phyloP scores from a whole-genome alignment of 2,329 filamentous ascomycete species.

The Emmonsiellopsis sp. region DNA sequence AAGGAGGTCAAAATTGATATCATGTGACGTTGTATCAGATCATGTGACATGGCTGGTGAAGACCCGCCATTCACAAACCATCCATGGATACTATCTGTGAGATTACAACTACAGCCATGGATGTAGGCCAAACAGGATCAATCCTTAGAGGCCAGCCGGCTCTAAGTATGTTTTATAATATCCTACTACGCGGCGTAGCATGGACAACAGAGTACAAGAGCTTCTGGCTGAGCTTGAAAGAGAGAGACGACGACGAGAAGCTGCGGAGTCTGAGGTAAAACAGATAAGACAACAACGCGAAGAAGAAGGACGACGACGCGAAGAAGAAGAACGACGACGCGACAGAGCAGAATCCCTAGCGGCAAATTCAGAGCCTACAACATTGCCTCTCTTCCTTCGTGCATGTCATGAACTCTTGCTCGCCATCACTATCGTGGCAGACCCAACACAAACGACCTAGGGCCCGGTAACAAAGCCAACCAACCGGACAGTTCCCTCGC shows the following conservation, averaged over 20 bases:
- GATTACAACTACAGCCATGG: too few relatives aligned
- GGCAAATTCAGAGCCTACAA: slow-evolving; percentile 3
- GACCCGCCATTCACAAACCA: too few relatives aligned
- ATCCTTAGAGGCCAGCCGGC: too few relatives aligned
- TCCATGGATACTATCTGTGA: too few relatives aligned
- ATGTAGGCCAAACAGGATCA: too few relatives aligned
- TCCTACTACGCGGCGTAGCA: not conserved
- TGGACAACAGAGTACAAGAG: slow-evolving; percentile 1
- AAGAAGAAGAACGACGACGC: not conserved
- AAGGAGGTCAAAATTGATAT: too few relatives aligned
- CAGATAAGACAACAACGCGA: slow-evolving; percentile 13
- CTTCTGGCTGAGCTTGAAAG: slow-evolving; percentile 2
- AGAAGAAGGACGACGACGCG: not conserved
- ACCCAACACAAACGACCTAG: slow-evolving; percentile 9
- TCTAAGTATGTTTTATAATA: too few relatives aligned
- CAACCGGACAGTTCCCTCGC: slow-evolving; percentile 6
- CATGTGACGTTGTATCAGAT: too few relatives aligned
- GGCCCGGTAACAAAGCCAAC: slow-evolving; percentile 10
- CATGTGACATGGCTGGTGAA: too few relatives aligned
- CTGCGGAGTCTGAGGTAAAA: slow-evolving; percentile 16
- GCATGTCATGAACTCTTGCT: slow-evolving; percentile 9
- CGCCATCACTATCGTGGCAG: slow-evolving; percentile 7
- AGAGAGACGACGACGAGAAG: slow-evolving; percentile 3
- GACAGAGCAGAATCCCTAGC: slow-evolving; percentile 3
- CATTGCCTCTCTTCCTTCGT: slow-evolving; percentile 1